phyloP scores from a whole-genome alignment of 495 filamentous ascomycete genomes.

The Podospora australis region DNA sequence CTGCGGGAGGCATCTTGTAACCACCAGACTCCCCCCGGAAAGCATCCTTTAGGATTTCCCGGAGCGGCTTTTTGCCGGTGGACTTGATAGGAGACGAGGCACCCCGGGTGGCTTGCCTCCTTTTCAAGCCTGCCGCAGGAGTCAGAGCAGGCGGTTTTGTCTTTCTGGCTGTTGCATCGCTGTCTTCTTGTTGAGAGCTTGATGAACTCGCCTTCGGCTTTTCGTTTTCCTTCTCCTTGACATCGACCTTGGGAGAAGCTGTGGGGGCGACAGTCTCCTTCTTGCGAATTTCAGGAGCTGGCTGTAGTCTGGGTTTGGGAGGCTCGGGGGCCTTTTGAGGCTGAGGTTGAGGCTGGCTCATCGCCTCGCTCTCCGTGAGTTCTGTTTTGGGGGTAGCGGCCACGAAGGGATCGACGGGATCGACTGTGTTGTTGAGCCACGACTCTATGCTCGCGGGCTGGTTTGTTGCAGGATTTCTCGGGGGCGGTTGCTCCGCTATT shows the following conservation, averaged over 20 bases:
- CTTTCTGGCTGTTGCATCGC: constrained; percentile 25
- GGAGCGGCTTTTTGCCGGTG: constrained; percentile 33
- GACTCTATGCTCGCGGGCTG: constrained; percentile 61
- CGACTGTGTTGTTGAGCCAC: constrained; percentile 66
- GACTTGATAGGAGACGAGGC: constrained; percentile 35
- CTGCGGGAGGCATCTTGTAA: constrained; percentile 33
- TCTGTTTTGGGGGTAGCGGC: constrained; percentile 37
- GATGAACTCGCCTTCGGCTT: background rate
- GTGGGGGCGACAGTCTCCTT: background rate
- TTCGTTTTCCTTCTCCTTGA: background rate
- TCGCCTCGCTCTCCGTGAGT: background rate
- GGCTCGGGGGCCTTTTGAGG: background rate
- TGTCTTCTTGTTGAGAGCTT: constrained; percentile 17
- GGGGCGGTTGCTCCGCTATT: constrained; percentile 43
- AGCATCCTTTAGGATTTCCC: constrained; percentile 47
- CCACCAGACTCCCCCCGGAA: constrained; percentile 49
- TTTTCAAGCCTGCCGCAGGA: constrained; percentile 34
- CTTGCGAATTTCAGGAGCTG: constrained; percentile 1
- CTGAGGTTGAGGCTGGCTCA: background rate
- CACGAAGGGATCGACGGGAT: constrained; percentile 52
- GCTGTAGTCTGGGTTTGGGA: background rate
- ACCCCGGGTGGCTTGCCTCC: constrained; percentile 43
- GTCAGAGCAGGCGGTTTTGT: constrained; percentile 18
- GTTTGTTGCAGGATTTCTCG: constrained; percentile 29
- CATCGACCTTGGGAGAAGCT: background rate